Evolutionary conservation across 495 filamentous ascomycete genomes (phyloP), one percentile per base, ranked within the genome.

Genomic region (Talaromyces borbonicus): DNA sequence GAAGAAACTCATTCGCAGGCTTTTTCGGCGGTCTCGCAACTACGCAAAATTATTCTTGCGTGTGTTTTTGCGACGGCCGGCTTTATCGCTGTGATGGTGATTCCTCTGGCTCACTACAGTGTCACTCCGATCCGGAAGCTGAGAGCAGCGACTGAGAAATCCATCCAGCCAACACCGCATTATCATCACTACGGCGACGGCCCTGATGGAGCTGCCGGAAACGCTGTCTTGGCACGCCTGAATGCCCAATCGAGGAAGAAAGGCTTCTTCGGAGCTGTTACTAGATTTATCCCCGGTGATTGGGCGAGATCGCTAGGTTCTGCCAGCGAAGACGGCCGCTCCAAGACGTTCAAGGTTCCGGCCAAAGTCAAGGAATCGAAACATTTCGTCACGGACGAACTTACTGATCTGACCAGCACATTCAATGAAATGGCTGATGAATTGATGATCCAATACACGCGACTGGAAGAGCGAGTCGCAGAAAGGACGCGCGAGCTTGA

Each of bases 391-490:
- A 84, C 85, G 8, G 89, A 95, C 56, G 89, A 95, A 55, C 67
- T 95, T 9, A 90, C 87, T 0, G 88, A 95, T 52, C 69, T 95
- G 16, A 94, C 89, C 0, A 62, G 68, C 36, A 92, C 87, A 0
- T 96, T 92, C 60, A 96, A 96, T 54, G 85, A 86, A 49, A 96
- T 96, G 89, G 83, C 85, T 1, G 87, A 94, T 35, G 88, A 96
- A 55, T 67, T 95, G 26, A 71, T 86, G 49, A 83, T 85, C 58
- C 90, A 95, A 54, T 95, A 95, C 51, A 77, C 75, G 37, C 79
- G 76, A 7, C 67, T 95, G 18, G 90, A 95, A 54, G 83, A 92
- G 43, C 82, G 89, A 41, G 89, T 95, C 11, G 74, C 73, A 0
- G 80, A 90, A 61, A 76, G 89, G 31, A 96, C 90, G 16, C 73